Conservation (phyloP, 1,284 basidiomycete genomes). For the Puccinia triticina region DNA sequence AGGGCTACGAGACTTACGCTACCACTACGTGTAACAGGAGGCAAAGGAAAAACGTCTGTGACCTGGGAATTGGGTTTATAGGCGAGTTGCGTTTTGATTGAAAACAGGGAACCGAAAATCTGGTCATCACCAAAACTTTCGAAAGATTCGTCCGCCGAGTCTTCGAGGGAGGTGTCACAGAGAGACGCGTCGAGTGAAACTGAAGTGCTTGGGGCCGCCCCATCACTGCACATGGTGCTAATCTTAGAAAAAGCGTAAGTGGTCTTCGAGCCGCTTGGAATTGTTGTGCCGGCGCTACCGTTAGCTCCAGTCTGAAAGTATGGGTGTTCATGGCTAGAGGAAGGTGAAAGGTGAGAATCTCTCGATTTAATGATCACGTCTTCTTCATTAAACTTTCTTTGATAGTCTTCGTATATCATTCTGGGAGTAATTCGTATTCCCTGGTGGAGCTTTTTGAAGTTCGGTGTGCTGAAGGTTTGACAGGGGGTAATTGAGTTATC, state of each 20-base stretch:
- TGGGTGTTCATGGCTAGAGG: neutral
- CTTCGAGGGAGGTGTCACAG: neutral
- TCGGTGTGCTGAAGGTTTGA: slow-evolving; percentile 3
- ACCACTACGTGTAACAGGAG: neutral
- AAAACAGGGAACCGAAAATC: neutral
- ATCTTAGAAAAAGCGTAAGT: neutral
- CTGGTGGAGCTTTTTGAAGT: neutral
- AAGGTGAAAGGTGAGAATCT: neutral
- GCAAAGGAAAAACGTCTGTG: slow-evolving; percentile 1
- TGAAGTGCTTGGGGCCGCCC: neutral
- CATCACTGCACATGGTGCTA: neutral
- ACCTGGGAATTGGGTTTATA: neutral
- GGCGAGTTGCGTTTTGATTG: neutral
- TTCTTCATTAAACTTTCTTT: slow-evolving; percentile 24
- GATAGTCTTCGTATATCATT: slow-evolving; percentile 32
- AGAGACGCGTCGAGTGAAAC: neutral
- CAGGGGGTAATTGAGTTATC: slow-evolving; percentile 23
- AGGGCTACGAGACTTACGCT: neutral
- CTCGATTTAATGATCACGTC: slow-evolving; percentile 9
- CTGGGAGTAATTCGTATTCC: neutral
- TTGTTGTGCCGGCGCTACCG: neutral
- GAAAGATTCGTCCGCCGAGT: slow-evolving; percentile 32
- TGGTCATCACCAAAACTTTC: slow-evolving; percentile 34
- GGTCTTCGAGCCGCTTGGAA: neutral
- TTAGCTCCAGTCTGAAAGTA: neutral